phyloP scores from a whole-genome alignment of 2,329 filamentous ascomycete species.

The Fusarium buharicum region DNA sequence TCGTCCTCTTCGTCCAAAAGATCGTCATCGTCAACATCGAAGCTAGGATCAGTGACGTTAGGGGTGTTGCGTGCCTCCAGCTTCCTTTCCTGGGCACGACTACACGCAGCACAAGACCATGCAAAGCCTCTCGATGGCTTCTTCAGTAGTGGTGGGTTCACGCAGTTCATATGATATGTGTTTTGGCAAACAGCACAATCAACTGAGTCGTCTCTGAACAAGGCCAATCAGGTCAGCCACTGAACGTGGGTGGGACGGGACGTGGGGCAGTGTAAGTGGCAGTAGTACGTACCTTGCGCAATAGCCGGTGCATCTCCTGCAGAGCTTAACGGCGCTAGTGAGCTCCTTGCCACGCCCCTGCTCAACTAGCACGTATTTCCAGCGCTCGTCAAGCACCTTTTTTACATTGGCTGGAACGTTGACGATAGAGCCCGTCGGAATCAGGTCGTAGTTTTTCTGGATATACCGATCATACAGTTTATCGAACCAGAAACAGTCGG shows the following conservation, averaged over 20 bases:
- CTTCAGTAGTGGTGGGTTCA: constrained; percentile 89
- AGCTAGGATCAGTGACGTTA: constrained; percentile 73
- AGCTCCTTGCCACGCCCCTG: constrained; percentile 93
- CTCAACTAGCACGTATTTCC: constrained; percentile 96
- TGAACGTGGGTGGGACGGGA: constrained; percentile 32
- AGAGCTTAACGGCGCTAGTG: constrained; percentile 94
- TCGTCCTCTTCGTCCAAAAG: constrained; percentile 77
- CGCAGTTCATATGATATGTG: constrained; percentile 99
- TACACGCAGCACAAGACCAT: constrained; percentile 97
- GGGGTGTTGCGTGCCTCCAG: constrained; percentile 91
- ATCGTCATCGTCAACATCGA: constrained; percentile 74
- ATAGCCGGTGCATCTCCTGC: constrained; percentile 91
- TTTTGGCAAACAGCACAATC: constrained; percentile 95
- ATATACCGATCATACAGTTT: constrained; percentile 99
- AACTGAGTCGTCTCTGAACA: constrained; percentile 84
- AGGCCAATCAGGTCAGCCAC: constrained; percentile 40
- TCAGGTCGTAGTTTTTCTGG: constrained; percentile 96
- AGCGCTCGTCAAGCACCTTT: constrained; percentile 93
- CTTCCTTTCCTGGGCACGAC: constrained; percentile 92
- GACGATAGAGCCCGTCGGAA: constrained; percentile 90
- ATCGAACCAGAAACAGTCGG: constrained; percentile 95
- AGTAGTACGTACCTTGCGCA: constrained; percentile 78
- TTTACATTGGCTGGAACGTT: constrained; percentile 97
- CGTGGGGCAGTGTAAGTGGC: constrained; percentile 32
- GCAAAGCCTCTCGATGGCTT: constrained; percentile 98